Evolutionary conservation across 768 basidiomycete genomes (phyloP).

Genomic region (Mycena vitilis): DNA sequence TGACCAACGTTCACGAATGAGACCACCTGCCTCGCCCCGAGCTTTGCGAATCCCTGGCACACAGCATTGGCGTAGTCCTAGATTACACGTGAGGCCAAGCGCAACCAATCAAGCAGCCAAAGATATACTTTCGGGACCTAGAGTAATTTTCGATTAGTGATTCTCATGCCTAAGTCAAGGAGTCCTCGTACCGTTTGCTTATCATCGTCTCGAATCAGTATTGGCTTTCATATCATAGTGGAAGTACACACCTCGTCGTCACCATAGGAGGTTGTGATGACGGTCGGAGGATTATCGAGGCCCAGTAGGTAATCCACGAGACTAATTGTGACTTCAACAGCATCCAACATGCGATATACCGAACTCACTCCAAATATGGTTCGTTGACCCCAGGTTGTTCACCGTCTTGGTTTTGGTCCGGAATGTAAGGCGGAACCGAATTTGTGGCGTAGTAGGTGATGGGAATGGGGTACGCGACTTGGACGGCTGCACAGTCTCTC

Average conservation of each 20-base stretch:
- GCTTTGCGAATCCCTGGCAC: slow-evolving; percentile 56
- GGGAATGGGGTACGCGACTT: slow-evolving; percentile 59
- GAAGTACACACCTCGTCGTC: slow-evolving; percentile 42
- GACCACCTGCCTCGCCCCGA: slow-evolving; percentile 49
- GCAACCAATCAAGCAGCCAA: no score
- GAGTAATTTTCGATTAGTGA: no score
- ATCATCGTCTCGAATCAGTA: no score
- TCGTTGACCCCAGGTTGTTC: slow-evolving; percentile 49
- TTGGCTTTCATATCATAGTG: no score
- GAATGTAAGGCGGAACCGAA: slow-evolving; percentile 56
- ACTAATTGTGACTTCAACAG: not conserved
- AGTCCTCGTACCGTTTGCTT: slow-evolving; percentile 10
- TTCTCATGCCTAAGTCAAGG: not conserved
- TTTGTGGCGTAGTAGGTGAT: slow-evolving; percentile 56
- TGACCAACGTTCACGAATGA: not conserved
- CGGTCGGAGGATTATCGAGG: slow-evolving; percentile 48
- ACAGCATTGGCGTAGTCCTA: slow-evolving; percentile 52
- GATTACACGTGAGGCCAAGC: slow-evolving; percentile 40
- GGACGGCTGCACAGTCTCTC: slow-evolving; percentile 43
- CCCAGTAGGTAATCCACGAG: slow-evolving; percentile 52
- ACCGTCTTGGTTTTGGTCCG: slow-evolving; percentile 41
- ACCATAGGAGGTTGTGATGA: slow-evolving; percentile 54
- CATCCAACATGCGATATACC: not conserved
- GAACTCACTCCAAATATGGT: slow-evolving; percentile 50
- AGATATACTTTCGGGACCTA: slow-evolving; percentile 24